Base-by-base conservation (phyloP, 2,329 filamentous ascomycete genomes). In the Helotiales sp. region DNA sequence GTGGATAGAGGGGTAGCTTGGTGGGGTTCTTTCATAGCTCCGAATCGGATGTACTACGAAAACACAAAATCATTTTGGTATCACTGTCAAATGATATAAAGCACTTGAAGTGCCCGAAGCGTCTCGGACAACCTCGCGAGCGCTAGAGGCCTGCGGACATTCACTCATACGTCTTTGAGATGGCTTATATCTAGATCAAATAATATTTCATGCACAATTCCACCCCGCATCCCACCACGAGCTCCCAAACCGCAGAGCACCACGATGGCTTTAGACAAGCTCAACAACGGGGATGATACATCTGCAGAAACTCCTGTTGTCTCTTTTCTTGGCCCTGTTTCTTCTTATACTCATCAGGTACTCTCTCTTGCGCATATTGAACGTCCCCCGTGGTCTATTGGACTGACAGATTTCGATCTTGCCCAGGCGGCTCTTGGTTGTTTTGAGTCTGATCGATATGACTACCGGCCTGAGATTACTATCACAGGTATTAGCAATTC, bases 261-360 rank as follows among this genome's bases (percentile, higher is more conserved):
- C 50, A 10, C 51, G 31, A 60, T 60, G 58, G 54, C 25, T 19
- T 44, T 47, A 3, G 44, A 15, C 13, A 31, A 57, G 27, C 24
- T 22, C 31, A 51, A 17, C 30, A 53, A 53, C 19, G 29, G 30
- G 38, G 25, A 52, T 24, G 38, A 54, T 29, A 30, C 52, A 15
- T 54, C 52, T 52, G 33, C 51, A 19, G 33, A 34, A 38, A 44
- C 48, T 13, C 68, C 70, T 24, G 72, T 68, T 34, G 73, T 84
- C 25, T 80, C 84, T 40, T 90, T 84, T 67, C 72, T 90, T 29
- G 86, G 86, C 7, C 86, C 86, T 3, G 72, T 78, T 64, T 84
- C 84, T 24, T 88, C 85, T 31, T 89, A 88, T 69, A 88, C 86
- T 27, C 86, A 90, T 71, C 86, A 89, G 80, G 86, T 88, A 69